Base-by-base conservation (phyloP, 2,329 filamentous ascomycete species). In the Epichloe sibirici region DNA sequence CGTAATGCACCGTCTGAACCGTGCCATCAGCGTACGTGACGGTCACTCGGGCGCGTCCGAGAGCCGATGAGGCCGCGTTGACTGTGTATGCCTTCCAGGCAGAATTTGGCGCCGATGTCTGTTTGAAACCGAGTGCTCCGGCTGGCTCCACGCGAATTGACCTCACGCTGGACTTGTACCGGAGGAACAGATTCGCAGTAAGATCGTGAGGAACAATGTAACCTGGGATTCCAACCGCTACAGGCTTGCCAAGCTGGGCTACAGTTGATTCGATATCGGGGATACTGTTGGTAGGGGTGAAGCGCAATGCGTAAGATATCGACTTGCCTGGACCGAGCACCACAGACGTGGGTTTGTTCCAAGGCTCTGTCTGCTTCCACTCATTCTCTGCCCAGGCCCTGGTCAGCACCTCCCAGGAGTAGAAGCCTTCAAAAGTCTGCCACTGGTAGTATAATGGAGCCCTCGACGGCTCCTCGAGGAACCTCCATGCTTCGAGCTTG, bases 401-500 rank as follows among this genome's bases (percentile, higher is more conserved):
- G 12, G 70, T 74, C 49, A 77, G 68, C 0, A 75, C 70, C 57
- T 81, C 74, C 78, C 78, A 83, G 57, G 81, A 77, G 54, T 82
- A 83, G 55, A 78, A 73, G 0, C 78, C 79, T 58, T 83, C 79
- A 54, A 78, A 83, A 0, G 73, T 76, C 57, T 82, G 78, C 45
- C 72, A 75, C 5, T 66, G 69, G 58, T 81, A 81, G 9, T 56
- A 59, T 0, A 70, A 69, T 9, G 60, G 64, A 0, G 67, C 64
- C 28, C 69, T 68, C 2, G 58, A 64, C 0, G 67, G 62, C 60
- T 82, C 79, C 0, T 56, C 43, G 0, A 83, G 66, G 52, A 77
- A 75, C 6, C 75, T 66, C 63, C 78, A 82, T 2, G 75, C 78
- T 58, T 82, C 78, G 15, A 82, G 65, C 4, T 65, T 57, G 0